Percentiles rank a stretch among this genome's conserved stretches.
phyloP scores from a whole-genome alignment of 2,329 filamentous ascomycete species.

The Lachnellula suecica region DNA sequence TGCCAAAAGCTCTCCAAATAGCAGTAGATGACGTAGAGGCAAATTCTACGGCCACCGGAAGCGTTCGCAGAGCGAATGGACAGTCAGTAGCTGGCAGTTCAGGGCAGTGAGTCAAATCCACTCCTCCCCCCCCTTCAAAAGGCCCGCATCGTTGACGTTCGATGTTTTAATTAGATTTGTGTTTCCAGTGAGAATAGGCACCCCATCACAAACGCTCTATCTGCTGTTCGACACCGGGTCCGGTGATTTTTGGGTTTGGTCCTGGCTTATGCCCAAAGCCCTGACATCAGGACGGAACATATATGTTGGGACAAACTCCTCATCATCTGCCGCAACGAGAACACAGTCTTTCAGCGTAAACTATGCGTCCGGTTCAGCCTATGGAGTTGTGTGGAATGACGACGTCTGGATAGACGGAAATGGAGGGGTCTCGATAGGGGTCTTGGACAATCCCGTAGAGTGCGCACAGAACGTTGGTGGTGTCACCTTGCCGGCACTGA shows the following conservation, averaged over 20 bases:
- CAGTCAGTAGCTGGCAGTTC: conserved; percentile 12
- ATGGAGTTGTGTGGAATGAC: conserved; percentile 20
- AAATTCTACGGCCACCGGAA: not conserved
- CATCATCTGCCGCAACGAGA: conserved; percentile 5
- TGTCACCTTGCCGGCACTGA: conserved; percentile 10
- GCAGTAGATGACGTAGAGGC: conserved; percentile 4
- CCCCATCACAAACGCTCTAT: conserved; percentile 21
- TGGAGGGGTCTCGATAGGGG: conserved; percentile 3
- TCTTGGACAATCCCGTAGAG: conserved; percentile 16
- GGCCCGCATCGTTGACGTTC: not conserved
- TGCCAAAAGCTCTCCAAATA: conserved; percentile 17
- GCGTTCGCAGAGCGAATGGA: conserved; percentile 12
- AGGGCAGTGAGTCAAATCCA: conserved; percentile 16
- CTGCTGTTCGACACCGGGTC: conserved; percentile 27
- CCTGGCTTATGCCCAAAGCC: conserved; percentile 17
- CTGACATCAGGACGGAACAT: conserved; percentile 8
- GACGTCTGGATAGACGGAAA: conserved; percentile 17
- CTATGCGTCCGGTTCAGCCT: conserved; percentile 11
- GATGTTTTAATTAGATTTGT: conserved; percentile 17
- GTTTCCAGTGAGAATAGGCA: conserved; percentile 21
- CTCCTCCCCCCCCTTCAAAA: not conserved
- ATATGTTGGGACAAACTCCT: conserved; percentile 13
- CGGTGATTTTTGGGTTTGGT: conserved; percentile 29
- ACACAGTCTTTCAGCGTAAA: conserved; percentile 18
- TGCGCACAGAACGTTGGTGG: conserved; percentile 16